Conservation (phyloP, 257 asterid genomes). For the Salvia rosmarinus region DNA sequence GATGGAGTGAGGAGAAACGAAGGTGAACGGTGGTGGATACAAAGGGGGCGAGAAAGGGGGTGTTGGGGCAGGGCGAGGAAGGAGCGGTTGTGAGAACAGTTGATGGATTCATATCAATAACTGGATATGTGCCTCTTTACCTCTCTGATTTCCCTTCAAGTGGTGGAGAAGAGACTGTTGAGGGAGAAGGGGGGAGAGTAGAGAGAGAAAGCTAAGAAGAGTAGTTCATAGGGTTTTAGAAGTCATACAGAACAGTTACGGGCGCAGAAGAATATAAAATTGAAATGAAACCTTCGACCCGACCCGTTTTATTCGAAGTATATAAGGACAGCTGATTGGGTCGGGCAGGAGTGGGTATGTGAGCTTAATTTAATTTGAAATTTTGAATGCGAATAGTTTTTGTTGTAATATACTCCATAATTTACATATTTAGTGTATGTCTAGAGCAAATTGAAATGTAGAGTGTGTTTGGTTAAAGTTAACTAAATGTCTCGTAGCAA, state of each 20-base stretch:
- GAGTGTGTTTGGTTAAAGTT: too few relatives aligned
- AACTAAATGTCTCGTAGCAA: too few relatives aligned
- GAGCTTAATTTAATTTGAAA: too few relatives aligned
- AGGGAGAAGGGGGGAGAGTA: background rate
- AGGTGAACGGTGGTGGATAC: constrained; percentile 45
- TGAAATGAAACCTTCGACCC: constrained; percentile 15
- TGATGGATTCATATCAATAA: constrained; percentile 54
- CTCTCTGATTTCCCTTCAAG: constrained; percentile 17
- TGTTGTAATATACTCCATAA: too few relatives aligned
- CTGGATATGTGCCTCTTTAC: background rate
- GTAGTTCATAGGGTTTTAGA: constrained; percentile 30
- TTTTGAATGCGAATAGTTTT: too few relatives aligned
- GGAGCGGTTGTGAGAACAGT: constrained; percentile 53
- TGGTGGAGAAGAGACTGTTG: background rate
- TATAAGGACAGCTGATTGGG: background rate
- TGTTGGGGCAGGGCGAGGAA: constrained; percentile 40
- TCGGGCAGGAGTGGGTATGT: background rate
- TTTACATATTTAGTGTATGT: too few relatives aligned
- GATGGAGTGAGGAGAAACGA: constrained; percentile 38
- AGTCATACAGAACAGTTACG: constrained; percentile 7
- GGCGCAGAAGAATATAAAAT: constrained; percentile 39
- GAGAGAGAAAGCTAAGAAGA: constrained; percentile 4
- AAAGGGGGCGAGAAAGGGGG: constrained; percentile 43
- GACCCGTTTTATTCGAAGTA: constrained; percentile 1
- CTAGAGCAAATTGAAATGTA: too few relatives aligned